Percentiles rank a stretch among this genome's conserved stretches.
These are phyloP conservation scores for Cryptococcus jaspeensis DNA, from an alignment of 1,284 basidiomycete species.

Conservation along the genomic window DNA sequence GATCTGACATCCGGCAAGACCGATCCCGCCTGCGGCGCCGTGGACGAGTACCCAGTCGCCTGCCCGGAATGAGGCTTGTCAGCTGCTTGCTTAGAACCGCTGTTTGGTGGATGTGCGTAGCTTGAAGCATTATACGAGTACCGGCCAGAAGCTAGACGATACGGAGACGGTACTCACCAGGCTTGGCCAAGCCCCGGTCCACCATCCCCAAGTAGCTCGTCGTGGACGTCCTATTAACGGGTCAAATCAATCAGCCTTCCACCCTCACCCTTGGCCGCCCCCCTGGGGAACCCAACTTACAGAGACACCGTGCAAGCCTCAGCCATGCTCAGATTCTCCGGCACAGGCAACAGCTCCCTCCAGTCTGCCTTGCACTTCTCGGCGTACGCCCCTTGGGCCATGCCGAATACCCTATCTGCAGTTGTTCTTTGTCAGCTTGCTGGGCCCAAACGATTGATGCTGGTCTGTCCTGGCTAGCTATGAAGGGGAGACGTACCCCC, in stretches of 20 bases:
- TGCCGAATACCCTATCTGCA: slow-evolving; percentile 81
- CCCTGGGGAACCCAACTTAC: slow-evolving; percentile 13
- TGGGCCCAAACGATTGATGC: too few relatives aligned
- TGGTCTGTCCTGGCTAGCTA: neutral
- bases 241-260: neutral
- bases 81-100: too few relatives aligned
- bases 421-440: neutral
- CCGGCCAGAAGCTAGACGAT: too few relatives aligned
- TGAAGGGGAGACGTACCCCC: slow-evolving; percentile 54
- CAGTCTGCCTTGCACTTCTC: slow-evolving; percentile 65
- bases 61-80: slow-evolving; percentile 30
- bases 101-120: too few relatives aligned
- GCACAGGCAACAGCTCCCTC: slow-evolving; percentile 60
- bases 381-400: slow-evolving; percentile 71
- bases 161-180: slow-evolving; percentile 58
- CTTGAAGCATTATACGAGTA: too few relatives aligned
- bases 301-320: slow-evolving; percentile 56
- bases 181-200: slow-evolving; percentile 72
- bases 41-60: slow-evolving; percentile 86
- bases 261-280: neutral
- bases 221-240: slow-evolving; percentile 66
- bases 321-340: slow-evolving; percentile 64
- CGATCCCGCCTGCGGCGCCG: slow-evolving; percentile 84
- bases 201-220: slow-evolving; percentile 87
- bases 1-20: slow-evolving; percentile 83